Evolutionary conservation across 345 rosid genomes (phyloP), one percentile per base, ranked within the genome.

Genomic region (Ceriops tagal): DNA sequence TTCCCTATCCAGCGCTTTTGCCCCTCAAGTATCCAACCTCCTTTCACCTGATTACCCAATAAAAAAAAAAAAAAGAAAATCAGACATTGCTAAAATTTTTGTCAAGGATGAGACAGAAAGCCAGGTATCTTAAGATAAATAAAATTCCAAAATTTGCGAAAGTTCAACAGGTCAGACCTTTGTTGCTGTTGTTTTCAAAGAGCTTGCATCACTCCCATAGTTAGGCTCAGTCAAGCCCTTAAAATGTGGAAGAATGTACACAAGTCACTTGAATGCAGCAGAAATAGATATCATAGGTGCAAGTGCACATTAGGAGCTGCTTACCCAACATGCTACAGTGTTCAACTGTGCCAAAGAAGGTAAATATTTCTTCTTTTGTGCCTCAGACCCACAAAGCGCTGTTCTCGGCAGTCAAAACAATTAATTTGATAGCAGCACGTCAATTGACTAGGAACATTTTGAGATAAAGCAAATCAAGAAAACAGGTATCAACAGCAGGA

Each of bases 1-100:
- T 95, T 95, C 78, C 99, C 97, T 47, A 95, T 95, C 97, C 99
- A 95, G 71, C 97, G 97, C 74, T 95, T 95, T 77, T 92, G 91
- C 55, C 99, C 99, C 63, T 90, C 85, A 11, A 95, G 85, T 71
- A 80, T 69, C 97, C 99, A 92, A 68, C 99, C 99, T 65, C 96
- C 96, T 71, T 85, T 83, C 5, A 90, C 96, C 97, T 93, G 49
- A 43, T 43, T 43, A 3, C 49, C 49, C 5, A 3, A 13, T 66
- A 46, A 53, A 37, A 61, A 62, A 35, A 32, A 62, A 18, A 27
- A 67, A 2, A 32, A 35, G n/a, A 57, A 53, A 39, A 70, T 57
- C 69, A 73, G 1, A 0, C 49, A 43, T 43, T 21, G 58, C 10
- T 64, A 71, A 43, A 43, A 43, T 11, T 43, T 26, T 26, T 43